phyloP scores from a whole-genome alignment of 2,329 filamentous ascomycete genomes.

The Ceratocystis papillata region DNA sequence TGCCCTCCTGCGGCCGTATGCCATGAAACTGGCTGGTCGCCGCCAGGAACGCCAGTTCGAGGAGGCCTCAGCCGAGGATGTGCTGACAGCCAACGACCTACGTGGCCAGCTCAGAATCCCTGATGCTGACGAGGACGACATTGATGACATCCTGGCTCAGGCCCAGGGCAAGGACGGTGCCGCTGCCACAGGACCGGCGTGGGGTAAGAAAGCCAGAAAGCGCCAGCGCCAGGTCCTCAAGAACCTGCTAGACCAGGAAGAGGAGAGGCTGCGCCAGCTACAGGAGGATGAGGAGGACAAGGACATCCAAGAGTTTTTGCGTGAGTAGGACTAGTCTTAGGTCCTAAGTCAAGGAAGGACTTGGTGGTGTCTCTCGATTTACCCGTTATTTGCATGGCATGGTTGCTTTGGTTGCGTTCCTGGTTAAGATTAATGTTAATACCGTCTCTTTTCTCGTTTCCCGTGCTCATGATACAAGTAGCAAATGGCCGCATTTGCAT shows the following conservation, averaged over 20 bases:
- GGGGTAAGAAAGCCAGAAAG: constrained; percentile 26
- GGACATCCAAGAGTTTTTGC: constrained; percentile 62
- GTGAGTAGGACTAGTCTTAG: constrained; percentile 15
- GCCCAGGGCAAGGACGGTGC: constrained; percentile 13
- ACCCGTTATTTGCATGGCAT: not conserved
- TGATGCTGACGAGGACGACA: constrained; percentile 41
- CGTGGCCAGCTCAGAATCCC: constrained; percentile 46
- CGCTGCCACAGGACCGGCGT: constrained; percentile 20
- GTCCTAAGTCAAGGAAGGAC: not conserved
- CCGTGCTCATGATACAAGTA: not conserved
- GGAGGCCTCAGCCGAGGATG: constrained; percentile 45
- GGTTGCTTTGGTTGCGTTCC: not conserved
- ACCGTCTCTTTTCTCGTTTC: not conserved
- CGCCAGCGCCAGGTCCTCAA: constrained; percentile 42
- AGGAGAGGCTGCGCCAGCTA: constrained; percentile 45
- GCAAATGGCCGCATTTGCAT: not conserved
- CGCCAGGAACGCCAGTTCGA: constrained; percentile 54
- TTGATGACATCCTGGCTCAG: constrained; percentile 17
- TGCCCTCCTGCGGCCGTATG: constrained; percentile 60
- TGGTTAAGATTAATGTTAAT: constrained; percentile 1
- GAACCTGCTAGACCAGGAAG: constrained; percentile 52
- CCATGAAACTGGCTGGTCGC: constrained; percentile 56
- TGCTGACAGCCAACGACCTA: constrained; percentile 55
- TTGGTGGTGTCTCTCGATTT: constrained; percentile 8
- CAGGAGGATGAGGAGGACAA: constrained; percentile 58